These are phyloP conservation scores for Pseudonitzschia delicatissima DNA, from an alignment of 108 stramenopile species.

Conservation along the genomic window DNA sequence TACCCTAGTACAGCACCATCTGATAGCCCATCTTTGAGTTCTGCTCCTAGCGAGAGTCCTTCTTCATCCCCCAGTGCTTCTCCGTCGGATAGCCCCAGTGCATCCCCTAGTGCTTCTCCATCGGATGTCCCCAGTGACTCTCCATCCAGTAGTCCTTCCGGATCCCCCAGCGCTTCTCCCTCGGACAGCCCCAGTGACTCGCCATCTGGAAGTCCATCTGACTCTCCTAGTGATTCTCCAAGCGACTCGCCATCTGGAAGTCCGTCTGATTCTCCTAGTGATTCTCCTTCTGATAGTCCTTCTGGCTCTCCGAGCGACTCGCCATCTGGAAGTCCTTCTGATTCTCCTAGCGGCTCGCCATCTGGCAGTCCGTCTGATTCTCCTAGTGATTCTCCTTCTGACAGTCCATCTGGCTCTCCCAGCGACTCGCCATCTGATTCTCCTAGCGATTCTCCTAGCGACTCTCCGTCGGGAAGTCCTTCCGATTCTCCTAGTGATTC, in stretches of 20 bases:
- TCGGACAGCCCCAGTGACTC: conserved; percentile 1
- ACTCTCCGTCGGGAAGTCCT: conserved; percentile 4
- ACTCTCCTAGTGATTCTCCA: background rate
- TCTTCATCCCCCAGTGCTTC: background rate
- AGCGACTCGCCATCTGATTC: background rate
- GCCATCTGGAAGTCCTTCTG: conserved; percentile 5
- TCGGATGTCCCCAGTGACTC: background rate
- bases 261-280: background rate
- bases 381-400: background rate
- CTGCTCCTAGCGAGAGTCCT: conserved; percentile 4
- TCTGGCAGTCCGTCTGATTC: too few relatives aligned
- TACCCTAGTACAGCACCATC: background rate
- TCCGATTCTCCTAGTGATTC: conserved; percentile 1
- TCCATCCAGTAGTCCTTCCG: background rate
- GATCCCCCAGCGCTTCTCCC: conserved; percentile 3
- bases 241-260: background rate
- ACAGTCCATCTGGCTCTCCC: conserved; percentile 3
- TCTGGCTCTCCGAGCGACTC: background rate
- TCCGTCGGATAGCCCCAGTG: background rate
- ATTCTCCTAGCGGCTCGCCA: conserved; percentile 1
- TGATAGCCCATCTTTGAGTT: background rate
- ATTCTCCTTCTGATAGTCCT: conserved; percentile 3
- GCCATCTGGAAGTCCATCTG: background rate
- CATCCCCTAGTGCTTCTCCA: background rate
- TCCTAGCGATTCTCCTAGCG: conserved; percentile 6